phyloP scores from a whole-genome alignment of 345 rosid genomes.

The Populus euphratica region DNA sequence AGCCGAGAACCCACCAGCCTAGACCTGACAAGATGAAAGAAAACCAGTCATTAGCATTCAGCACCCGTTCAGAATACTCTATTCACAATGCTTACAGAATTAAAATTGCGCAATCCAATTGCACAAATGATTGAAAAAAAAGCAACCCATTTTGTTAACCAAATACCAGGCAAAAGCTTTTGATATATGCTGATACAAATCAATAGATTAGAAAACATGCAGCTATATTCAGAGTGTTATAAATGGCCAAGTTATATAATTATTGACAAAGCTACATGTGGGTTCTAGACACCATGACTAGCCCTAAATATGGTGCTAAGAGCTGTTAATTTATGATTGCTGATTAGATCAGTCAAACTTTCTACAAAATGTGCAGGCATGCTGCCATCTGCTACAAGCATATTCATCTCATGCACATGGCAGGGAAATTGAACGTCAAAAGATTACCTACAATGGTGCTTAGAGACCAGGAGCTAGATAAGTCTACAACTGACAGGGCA shows the following conservation, averaged over 20 bases:
- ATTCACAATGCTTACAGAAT: too few relatives aligned
- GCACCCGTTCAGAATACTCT: neutral
- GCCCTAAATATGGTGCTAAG: constrained; percentile 1
- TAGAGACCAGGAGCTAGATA: too few relatives aligned
- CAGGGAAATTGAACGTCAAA: too few relatives aligned
- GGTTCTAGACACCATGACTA: neutral
- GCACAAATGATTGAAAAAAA: too few relatives aligned
- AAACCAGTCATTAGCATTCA: neutral
- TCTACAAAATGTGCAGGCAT: neutral
- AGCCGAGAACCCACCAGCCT: constrained; percentile 88
- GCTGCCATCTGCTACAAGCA: neutral
- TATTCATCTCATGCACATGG: neutral
- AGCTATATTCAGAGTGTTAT: neutral
- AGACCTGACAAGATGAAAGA: constrained; percentile 48
- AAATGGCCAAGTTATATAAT: constrained; percentile 2
- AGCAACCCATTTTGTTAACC: too few relatives aligned
- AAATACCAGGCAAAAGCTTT: too few relatives aligned
- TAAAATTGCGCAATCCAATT: too few relatives aligned
- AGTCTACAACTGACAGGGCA: too few relatives aligned
- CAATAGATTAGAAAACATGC: too few relatives aligned
- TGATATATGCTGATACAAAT: too few relatives aligned
- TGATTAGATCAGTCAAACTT: neutral
- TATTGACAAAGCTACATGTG: constrained; percentile 4
- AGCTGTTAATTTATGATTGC: too few relatives aligned
- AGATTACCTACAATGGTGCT: too few relatives aligned